phyloP scores from a whole-genome alignment of 1,284 basidiomycete species.

The Fomitopsis schrenkii region DNA sequence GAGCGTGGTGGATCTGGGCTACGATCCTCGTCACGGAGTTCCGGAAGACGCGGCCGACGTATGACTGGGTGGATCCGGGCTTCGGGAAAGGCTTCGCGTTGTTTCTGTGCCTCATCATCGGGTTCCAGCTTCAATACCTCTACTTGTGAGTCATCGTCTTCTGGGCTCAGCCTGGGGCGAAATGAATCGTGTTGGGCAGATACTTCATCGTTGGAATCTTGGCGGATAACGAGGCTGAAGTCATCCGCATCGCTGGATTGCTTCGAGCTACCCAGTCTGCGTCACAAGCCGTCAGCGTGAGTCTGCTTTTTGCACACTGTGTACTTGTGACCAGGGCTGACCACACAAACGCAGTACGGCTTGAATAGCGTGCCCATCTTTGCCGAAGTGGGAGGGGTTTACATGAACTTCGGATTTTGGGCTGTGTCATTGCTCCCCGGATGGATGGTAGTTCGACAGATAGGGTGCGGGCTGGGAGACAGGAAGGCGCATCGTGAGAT shows the following conservation, averaged over 20 bases:
- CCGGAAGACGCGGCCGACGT: background rate
- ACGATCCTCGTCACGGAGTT: background rate
- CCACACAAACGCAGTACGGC: background rate
- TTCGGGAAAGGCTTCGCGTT: background rate
- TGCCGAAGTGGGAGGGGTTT: background rate
- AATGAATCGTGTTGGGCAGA: background rate
- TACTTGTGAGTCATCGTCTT: background rate
- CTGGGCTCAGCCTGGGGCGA: too few species aligned
- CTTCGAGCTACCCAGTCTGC: background rate
- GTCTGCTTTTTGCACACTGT: background rate
- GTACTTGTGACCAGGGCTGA: too few species aligned
- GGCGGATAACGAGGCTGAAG: background rate
- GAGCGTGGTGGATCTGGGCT: background rate
- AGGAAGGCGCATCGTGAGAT: background rate
- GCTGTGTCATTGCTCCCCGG: background rate
- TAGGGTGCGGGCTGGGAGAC: background rate
- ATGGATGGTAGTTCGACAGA: background rate
- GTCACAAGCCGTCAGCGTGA: background rate
- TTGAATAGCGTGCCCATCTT: background rate
- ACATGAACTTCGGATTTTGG: background rate
- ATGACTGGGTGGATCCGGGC: background rate
- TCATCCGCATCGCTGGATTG: background rate
- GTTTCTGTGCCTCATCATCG: background rate
- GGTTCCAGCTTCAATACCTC: background rate
- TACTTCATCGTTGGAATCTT: background rate